Conservation (phyloP, 2,329 filamentous ascomycete species). For the Botrytis hyacinthi region DNA sequence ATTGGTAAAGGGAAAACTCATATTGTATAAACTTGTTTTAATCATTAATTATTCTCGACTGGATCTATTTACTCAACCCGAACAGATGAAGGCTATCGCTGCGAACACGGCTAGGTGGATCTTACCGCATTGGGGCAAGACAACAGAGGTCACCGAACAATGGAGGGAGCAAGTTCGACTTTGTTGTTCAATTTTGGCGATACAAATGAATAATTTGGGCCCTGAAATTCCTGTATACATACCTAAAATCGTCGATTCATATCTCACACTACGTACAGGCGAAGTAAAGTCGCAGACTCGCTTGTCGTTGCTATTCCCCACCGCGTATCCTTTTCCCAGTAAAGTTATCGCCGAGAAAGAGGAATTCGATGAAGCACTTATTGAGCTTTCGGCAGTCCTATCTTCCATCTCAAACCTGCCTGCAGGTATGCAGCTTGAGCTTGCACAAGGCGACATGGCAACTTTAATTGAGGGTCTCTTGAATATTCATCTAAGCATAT, state of each 20-base stretch:
- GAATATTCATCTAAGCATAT: conserved; percentile 82
- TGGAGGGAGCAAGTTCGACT: conserved; percentile 92
- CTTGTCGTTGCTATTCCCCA: conserved; percentile 86
- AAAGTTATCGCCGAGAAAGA: conserved; percentile 60
- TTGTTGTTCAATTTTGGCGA: conserved; percentile 88
- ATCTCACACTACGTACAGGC: conserved; percentile 67
- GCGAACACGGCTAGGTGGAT: conserved; percentile 89
- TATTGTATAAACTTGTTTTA: conserved; percentile 87
- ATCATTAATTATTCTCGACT: conserved; percentile 89
- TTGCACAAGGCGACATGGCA: conserved; percentile 71
- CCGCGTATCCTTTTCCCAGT: conserved; percentile 81
- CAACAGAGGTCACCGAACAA: conserved; percentile 70
- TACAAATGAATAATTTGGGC: conserved; percentile 74
- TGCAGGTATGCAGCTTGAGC: conserved; percentile 71
- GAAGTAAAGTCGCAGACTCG: conserved; percentile 56
- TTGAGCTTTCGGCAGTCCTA: conserved; percentile 85
- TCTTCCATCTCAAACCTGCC: conserved; percentile 76
- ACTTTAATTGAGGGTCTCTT: conserved; percentile 75
- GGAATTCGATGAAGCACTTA: conserved; percentile 77
- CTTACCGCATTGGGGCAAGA: conserved; percentile 85
- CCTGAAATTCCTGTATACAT: conserved; percentile 85
- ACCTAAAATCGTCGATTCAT: conserved; percentile 87
- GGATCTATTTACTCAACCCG: conserved; percentile 74
- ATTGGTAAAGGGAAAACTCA: conserved; percentile 82
- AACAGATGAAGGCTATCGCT: conserved; percentile 70